Evolutionary conservation across 257 asterid genomes (phyloP).

Genomic region (Forsythia suspensa): DNA sequence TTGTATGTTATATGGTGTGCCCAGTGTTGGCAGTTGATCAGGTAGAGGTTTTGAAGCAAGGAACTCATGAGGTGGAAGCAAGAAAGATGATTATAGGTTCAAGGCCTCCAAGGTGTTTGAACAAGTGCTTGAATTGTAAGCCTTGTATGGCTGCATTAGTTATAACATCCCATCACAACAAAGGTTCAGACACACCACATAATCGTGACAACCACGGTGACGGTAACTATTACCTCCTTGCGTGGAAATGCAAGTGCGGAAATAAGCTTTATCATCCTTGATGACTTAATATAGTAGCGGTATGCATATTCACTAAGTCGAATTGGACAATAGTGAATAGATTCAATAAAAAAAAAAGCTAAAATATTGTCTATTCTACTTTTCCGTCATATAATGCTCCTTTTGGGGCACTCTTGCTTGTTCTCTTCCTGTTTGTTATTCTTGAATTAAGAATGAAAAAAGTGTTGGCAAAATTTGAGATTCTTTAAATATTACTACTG

Average conservation of each 20-base stretch:
- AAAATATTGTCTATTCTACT: background rate
- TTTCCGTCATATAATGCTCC: background rate
- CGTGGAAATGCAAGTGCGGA: conserved; percentile 25
- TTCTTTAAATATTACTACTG: too few relatives aligned
- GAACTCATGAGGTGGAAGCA: conserved; percentile 1
- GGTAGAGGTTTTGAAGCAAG: background rate
- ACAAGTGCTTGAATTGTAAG: conserved; percentile 21
- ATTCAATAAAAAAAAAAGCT: background rate
- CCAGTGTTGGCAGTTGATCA: background rate
- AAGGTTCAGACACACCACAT: background rate
- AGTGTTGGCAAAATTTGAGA: too few relatives aligned
- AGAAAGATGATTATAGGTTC: conserved; percentile 17
- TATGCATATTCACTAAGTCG: background rate
- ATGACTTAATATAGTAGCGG: background rate
- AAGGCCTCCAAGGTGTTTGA: conserved; percentile 24
- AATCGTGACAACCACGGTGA: background rate
- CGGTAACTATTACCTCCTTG: conserved; percentile 17
- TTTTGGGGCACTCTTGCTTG: background rate
- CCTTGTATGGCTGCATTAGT: conserved; percentile 20
- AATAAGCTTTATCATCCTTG: conserved; percentile 19
- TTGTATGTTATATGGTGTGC: background rate
- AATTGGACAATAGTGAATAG: background rate
- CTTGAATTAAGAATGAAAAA: background rate
- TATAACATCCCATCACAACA: background rate
- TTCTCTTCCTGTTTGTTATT: background rate